Base-by-base conservation (phyloP, 176 grass and related monocot genomes). In the Triticum urartu region DNA sequence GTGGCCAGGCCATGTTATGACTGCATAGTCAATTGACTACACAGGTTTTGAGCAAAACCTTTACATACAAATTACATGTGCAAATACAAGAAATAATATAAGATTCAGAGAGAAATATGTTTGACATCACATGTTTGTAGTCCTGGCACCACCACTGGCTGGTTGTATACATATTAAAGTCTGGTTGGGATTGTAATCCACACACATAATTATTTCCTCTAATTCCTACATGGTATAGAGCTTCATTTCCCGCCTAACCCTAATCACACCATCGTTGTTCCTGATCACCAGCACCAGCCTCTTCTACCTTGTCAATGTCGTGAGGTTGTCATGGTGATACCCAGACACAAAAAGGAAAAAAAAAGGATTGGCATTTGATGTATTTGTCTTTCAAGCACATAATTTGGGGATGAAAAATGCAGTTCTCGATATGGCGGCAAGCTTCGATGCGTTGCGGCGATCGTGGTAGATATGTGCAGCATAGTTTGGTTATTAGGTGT, bases 241-340 rank as follows among this genome's bases (percentile, higher is more conserved):
- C 21, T 21, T 72, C 17, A 72, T 72, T 72, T 72, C 38, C 7
- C 1, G 20, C 4, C 38, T 72, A n/a, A 7, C 38, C 7, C 33
- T 69, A 45, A 47, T 74, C 24, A 26, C 40, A 74, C n/a, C n/a
- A 25, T 47, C 12, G 6, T 45, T 47, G 22, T 28, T 74, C 71
- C 71, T 42, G 11, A 47, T 48, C n/a, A 47, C 71, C 71, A 74
- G 22, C n/a, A 47, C 71, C 71, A 74, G 22, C 71, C 71, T 74
- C 22, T 48, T 47, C n/a, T 74, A 74, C 71, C 39, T 72, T 72
- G 21, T 24, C 69, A 72, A 25, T 13, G 11, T 24, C 10, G n/a
- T 72, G 21, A 42, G 70, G 70, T 43, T 72, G 40, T 47, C 71
- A 48, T 47, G 71, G 40, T 74, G 40, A 45, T 61, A 61, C 58